Base-by-base conservation (phyloP, 371 early-diverging fungal genomes). In the Smittium culicis region DNA sequence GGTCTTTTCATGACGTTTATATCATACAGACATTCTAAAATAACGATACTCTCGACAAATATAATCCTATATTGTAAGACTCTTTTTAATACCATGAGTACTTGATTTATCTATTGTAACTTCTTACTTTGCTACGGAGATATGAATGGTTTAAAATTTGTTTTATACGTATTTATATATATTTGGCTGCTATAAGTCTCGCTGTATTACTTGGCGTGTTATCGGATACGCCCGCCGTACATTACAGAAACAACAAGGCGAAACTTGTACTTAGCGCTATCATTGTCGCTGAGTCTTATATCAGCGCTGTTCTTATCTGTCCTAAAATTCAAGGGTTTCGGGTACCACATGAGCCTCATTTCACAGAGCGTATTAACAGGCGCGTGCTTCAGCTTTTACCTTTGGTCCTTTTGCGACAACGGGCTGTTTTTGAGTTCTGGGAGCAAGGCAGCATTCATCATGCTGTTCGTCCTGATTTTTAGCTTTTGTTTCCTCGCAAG, bases 1-100 rank as follows among this genome's bases (percentile, higher is more conserved):
- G 67, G 67, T 5, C 14, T 66, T 14, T 66, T 66, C 34, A 61
- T 61, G 61, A 56, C 57, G 16, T 66, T 66, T 35, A 24, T 66
- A 24, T 59, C 67, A 11, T 61, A 66, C 27, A 3, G 67, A 27
- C 67, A 66, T 27, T 61, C 67, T 2, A 54, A 56, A 28, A 66
- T 58, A 14, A 66, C 67, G 8, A 32, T 66, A n/a, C 27, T 61
- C 1, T 66, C 67, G 54, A 34, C 67, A 17, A 66, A 61, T 29
- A 17, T 35, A 27, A 27, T 56, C 2, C 8, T 16, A 33, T 66
- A 16, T 34, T 61, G 60, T 61, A 61, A 59, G 67, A 20, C 27
- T 61, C 24, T 59, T n/a, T 3, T 57, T n/a, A 16, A 27, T 3
- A 20, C n/a, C 57, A 57, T 14, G 27, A 57, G 8, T n/a, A 45